phyloP scores from a whole-genome alignment of 73 alveolate genomes.

The Stentor coeruleus region DNA sequence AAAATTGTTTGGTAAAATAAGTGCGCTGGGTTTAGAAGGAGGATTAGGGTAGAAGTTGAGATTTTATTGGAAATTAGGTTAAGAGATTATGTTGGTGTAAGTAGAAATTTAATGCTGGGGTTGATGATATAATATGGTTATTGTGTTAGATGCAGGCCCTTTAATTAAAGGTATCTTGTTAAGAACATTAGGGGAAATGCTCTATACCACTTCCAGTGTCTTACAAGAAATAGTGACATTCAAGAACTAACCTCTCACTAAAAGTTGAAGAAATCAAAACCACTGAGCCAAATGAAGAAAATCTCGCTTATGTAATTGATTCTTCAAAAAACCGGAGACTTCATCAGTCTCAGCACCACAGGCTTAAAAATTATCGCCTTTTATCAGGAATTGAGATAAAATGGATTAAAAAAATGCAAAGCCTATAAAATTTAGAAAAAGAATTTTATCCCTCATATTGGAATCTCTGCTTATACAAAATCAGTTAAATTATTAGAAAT shows the following conservation, averaged over 20 bases:
- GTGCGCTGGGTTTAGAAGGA: too few species aligned
- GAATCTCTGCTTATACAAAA: conserved; percentile 51
- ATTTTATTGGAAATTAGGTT: too few species aligned
- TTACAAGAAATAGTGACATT: conserved; percentile 18
- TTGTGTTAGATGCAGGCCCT: conserved; percentile 29
- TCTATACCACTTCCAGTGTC: conserved; percentile 13
- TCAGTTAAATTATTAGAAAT: too few species aligned
- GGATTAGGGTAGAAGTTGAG: too few species aligned
- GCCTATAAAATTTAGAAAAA: conserved; percentile 47
- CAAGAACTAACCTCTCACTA: neutral
- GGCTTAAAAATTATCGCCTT: conserved; percentile 54
- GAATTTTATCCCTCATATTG: conserved; percentile 60
- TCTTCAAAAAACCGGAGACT: conserved; percentile 61
- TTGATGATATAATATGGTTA: conserved; percentile 3
- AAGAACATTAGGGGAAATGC: neutral
- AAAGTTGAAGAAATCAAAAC: conserved; percentile 30
- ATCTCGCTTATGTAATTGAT: neutral
- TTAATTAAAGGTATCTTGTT: neutral
- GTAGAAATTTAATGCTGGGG: neutral
- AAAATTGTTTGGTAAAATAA: conserved; percentile 23
- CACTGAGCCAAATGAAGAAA: conserved; percentile 34
- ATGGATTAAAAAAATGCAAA: conserved; percentile 42
- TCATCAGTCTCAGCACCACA: conserved; percentile 32
- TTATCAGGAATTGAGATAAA: conserved; percentile 42
- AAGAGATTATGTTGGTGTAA: too few species aligned